Evolutionary conservation across 148 eudicot species (phyloP).

Genomic region (Chenopodium berlandieri): DNA sequence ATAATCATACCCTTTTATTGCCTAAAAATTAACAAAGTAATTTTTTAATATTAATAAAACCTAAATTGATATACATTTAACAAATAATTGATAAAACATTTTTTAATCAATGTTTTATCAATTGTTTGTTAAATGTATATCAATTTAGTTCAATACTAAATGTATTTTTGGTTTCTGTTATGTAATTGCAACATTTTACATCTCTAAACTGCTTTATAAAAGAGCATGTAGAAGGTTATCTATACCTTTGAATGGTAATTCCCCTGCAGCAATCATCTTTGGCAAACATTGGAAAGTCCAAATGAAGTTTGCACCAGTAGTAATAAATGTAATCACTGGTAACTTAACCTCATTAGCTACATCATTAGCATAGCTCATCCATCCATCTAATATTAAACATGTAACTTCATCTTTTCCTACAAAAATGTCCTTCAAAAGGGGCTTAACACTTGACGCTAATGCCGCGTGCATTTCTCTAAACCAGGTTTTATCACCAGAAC

Average conservation of each 20-base stretch:
- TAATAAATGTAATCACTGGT: conserved; percentile 28
- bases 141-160: too few relatives aligned
- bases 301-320: conserved; percentile 24
- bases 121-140: too few relatives aligned
- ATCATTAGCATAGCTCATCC: conserved; percentile 25
- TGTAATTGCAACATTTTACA: too few relatives aligned
- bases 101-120: too few relatives aligned
- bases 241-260: conserved; percentile 27
- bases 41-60: too few relatives aligned
- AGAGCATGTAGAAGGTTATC: too few relatives aligned
- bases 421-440: conserved; percentile 24
- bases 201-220: neutral
- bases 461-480: conserved; percentile 10
- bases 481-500: conserved; percentile 14
- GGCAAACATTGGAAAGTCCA: conserved; percentile 29
- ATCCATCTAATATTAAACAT: conserved; percentile 26
- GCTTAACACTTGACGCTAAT: conserved; percentile 14
- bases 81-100: too few relatives aligned
- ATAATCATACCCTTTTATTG: too few relatives aligned
- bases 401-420: neutral
- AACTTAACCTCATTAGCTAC: conserved; percentile 21
- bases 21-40: too few relatives aligned
- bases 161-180: too few relatives aligned
- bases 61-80: too few relatives aligned
- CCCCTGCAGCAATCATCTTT: conserved; percentile 24